Conservation (phyloP, 225 moss, liverwort and hornwort genomes). For the Polytrichum formosum region DNA sequence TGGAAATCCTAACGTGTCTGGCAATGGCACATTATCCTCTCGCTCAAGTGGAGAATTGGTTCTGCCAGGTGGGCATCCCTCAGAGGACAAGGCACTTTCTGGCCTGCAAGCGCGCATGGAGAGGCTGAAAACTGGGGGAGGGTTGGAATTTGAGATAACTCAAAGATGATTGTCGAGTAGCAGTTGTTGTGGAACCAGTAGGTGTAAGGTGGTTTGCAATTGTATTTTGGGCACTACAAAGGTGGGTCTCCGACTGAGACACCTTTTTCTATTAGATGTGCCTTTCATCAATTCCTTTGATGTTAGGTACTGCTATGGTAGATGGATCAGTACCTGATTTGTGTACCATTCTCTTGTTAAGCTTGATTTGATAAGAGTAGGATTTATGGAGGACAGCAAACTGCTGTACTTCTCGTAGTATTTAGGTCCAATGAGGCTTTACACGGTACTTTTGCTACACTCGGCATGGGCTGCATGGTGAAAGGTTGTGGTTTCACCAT, state of each 20-base stretch:
- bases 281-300: constrained; percentile 35
- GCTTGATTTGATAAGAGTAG: constrained; percentile 31
- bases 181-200: constrained; percentile 5
- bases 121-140: constrained; percentile 78
- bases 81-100: constrained; percentile 80
- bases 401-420: constrained; percentile 6
- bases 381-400: constrained; percentile 18
- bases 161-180: constrained; percentile 33
- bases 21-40: constrained; percentile 35
- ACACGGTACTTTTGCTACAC: constrained; percentile 1
- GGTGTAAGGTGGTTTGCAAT: not conserved
- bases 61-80: constrained; percentile 14
- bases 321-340: constrained; percentile 25
- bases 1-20: constrained; percentile 33
- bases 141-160: constrained; percentile 41
- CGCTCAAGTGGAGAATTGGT: constrained; percentile 42
- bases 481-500: not conserved
- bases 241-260: constrained; percentile 8
- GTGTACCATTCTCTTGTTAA: constrained; percentile 39
- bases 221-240: constrained; percentile 7
- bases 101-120: constrained; percentile 97
- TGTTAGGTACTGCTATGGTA: constrained; percentile 22
- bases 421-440: not conserved
- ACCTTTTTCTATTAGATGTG: constrained; percentile 1
- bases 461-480: constrained; percentile 1